A percentile compares a stretch with the other conserved stretches of the same genome.
phyloP scores from a whole-genome alignment of 1,284 basidiomycete species.

The Uromyces viciae-fabae region DNA sequence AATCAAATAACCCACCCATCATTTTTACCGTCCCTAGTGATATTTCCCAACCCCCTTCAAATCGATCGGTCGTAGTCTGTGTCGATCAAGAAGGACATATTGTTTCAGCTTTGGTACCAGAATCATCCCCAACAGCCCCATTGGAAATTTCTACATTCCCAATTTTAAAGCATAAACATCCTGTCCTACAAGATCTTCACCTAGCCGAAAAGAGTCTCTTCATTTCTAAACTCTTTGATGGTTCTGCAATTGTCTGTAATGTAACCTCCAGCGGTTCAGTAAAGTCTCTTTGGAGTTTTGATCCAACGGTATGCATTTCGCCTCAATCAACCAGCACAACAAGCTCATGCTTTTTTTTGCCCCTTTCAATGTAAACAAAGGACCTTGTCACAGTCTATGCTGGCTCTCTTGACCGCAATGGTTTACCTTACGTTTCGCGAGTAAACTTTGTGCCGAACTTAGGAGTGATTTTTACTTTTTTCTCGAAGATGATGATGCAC shows the following conservation, averaged over 20 bases:
- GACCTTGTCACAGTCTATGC: conserved; percentile 19
- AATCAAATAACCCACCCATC: conserved; percentile 21
- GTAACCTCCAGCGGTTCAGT: conserved; percentile 3
- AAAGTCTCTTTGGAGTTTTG: conserved; percentile 35
- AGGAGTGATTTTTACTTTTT: conserved; percentile 6
- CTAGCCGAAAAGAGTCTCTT: conserved; percentile 24
- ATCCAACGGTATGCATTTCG: conserved; percentile 2
- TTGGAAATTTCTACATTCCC: conserved; percentile 19
- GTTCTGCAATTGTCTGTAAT: conserved; percentile 19
- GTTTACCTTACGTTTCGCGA: conserved; percentile 39
- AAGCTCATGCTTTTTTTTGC: too few relatives aligned
- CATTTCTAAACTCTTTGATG: conserved; percentile 20
- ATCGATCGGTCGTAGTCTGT: conserved; percentile 19
- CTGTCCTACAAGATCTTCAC: conserved; percentile 8
- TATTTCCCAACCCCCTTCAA: neutral
- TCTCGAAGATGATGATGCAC: neutral
- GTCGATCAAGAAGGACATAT: conserved; percentile 15
- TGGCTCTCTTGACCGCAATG: conserved; percentile 40
- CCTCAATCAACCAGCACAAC: neutral
- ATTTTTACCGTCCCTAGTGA: neutral
- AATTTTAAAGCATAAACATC: conserved; percentile 1
- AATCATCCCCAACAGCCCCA: neutral
- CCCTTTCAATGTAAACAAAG: neutral
- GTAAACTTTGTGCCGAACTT: conserved; percentile 24
- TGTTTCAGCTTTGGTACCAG: conserved; percentile 12